These are phyloP conservation scores for Geotrichum aggregatum DNA, from an alignment of 1,139 yeast species.

Conservation along the genomic window DNA sequence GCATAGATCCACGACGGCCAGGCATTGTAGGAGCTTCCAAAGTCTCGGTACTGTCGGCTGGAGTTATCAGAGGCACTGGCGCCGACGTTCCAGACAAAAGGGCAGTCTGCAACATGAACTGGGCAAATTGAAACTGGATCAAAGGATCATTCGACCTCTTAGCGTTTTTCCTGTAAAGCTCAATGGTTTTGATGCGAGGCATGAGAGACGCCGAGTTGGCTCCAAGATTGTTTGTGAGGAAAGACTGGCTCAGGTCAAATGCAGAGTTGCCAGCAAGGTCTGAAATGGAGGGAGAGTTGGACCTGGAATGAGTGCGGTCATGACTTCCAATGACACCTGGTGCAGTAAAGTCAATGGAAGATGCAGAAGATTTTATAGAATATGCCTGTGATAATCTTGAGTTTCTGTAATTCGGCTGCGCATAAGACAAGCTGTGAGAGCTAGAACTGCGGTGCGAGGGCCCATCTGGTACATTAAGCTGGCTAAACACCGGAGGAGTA, in stretches of 20 bases:
- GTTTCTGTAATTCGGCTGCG: neutral
- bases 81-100: slow-evolving; percentile 37
- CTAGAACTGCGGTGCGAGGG: slow-evolving; percentile 8
- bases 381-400: neutral
- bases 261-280: slow-evolving; percentile 32
- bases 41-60: neutral
- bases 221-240: slow-evolving; percentile 35
- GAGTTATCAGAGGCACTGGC: neutral
- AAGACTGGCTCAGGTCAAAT: slow-evolving; percentile 35
- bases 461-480: slow-evolving; percentile 4
- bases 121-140: slow-evolving; percentile 84
- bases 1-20: neutral
- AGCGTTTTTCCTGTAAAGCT: slow-evolving; percentile 80
- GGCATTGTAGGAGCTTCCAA: slow-evolving; percentile 2
- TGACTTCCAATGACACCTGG: slow-evolving; percentile 2
- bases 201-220: slow-evolving; percentile 43
- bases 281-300: slow-evolving; percentile 23
- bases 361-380: slow-evolving; percentile 11
- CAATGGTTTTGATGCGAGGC: slow-evolving; percentile 82
- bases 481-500: slow-evolving; percentile 7
- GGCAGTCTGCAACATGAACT: slow-evolving; percentile 84
- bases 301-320: slow-evolving; percentile 3
- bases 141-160: slow-evolving; percentile 80
- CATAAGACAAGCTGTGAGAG: neutral
- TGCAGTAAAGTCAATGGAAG: slow-evolving; percentile 13